Conservation (phyloP, 306 rosid species). For the Gastrolobium bilobum region DNA sequence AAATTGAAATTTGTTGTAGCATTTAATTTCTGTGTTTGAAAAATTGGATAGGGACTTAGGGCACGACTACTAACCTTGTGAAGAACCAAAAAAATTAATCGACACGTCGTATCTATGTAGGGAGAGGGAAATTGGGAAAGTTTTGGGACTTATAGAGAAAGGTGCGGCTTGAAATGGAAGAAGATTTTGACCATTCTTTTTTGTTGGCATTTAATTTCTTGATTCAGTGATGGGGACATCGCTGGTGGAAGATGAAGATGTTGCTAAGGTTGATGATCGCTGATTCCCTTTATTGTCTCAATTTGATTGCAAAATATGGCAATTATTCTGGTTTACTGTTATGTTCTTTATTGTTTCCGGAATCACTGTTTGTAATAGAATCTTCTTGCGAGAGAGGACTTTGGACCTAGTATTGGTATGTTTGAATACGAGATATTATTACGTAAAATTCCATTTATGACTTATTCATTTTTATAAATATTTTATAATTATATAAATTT, state of each 20-base stretch:
- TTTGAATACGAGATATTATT: too few relatives aligned
- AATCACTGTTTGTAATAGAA: neutral
- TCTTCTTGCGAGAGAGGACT: neutral
- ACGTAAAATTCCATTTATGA: slow-evolving; percentile 14
- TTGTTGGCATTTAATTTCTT: slow-evolving; percentile 37
- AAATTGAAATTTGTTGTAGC: too few relatives aligned
- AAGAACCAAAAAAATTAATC: too few relatives aligned
- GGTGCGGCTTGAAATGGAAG: slow-evolving; percentile 61
- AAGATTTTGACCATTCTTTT: slow-evolving; percentile 57
- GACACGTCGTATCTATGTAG: too few relatives aligned
- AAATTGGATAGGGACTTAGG: too few relatives aligned
- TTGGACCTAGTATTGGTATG: slow-evolving; percentile 1
- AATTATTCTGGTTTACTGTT: slow-evolving; percentile 8
- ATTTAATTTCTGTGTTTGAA: too few relatives aligned
- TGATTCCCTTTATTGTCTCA: too few relatives aligned
- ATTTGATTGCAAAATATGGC: slow-evolving; percentile 1
- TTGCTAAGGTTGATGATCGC: neutral
- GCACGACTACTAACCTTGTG: too few relatives aligned
- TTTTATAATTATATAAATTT: neutral
- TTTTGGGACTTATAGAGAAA: too few relatives aligned
- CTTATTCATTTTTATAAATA: neutral
- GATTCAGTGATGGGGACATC: slow-evolving; percentile 49
- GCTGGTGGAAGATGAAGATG: slow-evolving; percentile 26
- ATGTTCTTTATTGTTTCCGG: neutral
- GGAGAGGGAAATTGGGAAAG: too few relatives aligned